Conservation (phyloP, 129 eudicot species). For the Oenanthe sinensis region DNA sequence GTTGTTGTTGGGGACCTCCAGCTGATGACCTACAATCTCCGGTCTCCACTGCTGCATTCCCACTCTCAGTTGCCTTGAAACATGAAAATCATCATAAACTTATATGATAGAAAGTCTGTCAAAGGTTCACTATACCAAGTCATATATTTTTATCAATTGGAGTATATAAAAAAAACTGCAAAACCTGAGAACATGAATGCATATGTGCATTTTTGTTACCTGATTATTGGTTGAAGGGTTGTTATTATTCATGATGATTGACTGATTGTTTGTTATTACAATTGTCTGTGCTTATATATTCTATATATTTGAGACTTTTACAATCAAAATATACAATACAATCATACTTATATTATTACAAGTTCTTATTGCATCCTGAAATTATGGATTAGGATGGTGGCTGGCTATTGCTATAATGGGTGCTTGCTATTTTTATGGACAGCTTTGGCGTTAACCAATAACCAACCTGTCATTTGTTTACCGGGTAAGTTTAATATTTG, state of each 20-base stretch:
- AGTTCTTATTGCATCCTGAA: not conserved
- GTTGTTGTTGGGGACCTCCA: constrained; percentile 32
- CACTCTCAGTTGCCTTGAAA: constrained; percentile 9
- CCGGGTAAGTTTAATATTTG: too few species aligned
- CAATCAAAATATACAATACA: not conserved
- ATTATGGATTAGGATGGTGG: not conserved
- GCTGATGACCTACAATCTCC: constrained; percentile 22
- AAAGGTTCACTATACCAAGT: not conserved
- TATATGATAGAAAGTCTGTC: not conserved
- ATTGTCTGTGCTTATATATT: not conserved
- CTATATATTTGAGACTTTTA: not conserved
- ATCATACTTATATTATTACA: not conserved
- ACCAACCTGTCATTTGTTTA: too few species aligned
- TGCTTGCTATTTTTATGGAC: not conserved
- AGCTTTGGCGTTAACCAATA: not conserved
- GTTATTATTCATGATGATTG: not conserved
- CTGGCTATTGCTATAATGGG: not conserved
- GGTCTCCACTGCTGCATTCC: constrained; percentile 13
- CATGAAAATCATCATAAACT: constrained; percentile 1
- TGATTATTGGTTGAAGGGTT: constrained; percentile 11
- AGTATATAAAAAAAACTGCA: not conserved
- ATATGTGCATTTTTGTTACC: not conserved
- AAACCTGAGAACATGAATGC: not conserved
- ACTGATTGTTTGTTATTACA: not conserved
- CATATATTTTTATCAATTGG: too few species aligned